Percentiles rank a stretch among this genome's conserved stretches.
Conservation (phyloP, 495 filamentous ascomycete genomes). For the Penicillium herquei region DNA sequence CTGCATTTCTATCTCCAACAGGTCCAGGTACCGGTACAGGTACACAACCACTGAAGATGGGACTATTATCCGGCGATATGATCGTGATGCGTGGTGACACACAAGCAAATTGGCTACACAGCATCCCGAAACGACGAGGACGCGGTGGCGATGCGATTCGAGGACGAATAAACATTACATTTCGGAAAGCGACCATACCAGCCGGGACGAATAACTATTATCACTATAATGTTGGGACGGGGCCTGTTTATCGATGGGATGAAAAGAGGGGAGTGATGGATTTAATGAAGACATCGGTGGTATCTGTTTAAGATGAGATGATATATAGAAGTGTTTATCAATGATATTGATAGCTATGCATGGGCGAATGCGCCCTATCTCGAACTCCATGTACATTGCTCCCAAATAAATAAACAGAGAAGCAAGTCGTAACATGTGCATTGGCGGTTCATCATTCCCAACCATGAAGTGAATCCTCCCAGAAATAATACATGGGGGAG, state of each 20-base stretch:
- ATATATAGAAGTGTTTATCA: not conserved
- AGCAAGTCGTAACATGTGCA: constrained; percentile 21
- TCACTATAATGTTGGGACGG: constrained; percentile 70
- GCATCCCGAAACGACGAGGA: constrained; percentile 68
- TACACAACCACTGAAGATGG: constrained; percentile 48
- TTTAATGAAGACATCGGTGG: too few relatives aligned
- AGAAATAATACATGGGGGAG: constrained; percentile 6
- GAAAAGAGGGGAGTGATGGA: constrained; percentile 52
- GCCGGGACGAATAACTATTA: constrained; percentile 73
- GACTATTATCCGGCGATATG: constrained; percentile 66
- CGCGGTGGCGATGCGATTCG: constrained; percentile 40
- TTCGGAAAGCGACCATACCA: constrained; percentile 60
- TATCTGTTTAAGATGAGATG: too few relatives aligned
- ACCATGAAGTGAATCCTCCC: constrained; percentile 7
- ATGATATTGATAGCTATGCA: constrained; percentile 1
- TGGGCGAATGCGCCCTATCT: not conserved
- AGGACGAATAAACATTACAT: constrained; percentile 75
- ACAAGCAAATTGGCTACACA: constrained; percentile 70
- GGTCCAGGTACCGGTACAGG: not conserved
- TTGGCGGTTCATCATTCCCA: constrained; percentile 7
- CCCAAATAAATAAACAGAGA: constrained; percentile 19
- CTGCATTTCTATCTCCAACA: too few relatives aligned
- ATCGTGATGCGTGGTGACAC: constrained; percentile 68
- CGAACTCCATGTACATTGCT: constrained; percentile 20
- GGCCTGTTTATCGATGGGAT: constrained; percentile 63